phyloP scores from a whole-genome alignment of 2,329 filamentous ascomycete genomes.

The Pezicula radicicola region DNA sequence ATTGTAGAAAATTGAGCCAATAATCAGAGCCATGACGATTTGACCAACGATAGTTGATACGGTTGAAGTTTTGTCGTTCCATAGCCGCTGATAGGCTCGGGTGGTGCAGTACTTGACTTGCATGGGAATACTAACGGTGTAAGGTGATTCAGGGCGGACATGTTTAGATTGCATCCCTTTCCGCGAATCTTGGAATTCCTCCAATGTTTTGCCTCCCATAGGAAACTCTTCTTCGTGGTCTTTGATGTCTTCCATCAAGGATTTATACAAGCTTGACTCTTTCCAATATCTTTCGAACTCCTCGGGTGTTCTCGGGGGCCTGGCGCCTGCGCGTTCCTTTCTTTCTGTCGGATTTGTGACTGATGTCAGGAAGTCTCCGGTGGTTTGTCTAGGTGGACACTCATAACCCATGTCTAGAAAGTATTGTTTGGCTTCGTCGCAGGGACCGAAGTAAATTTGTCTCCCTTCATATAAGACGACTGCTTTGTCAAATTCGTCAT shows the following conservation, averaged over 20 bases:
- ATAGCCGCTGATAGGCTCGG: conserved; percentile 76
- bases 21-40: conserved; percentile 56
- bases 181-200: conserved; percentile 35
- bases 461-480: conserved; percentile 65
- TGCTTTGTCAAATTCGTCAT: conserved; percentile 69
- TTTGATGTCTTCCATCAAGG: conserved; percentile 42
- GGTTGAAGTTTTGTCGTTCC: conserved; percentile 70
- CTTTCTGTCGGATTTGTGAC: conserved; percentile 64
- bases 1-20: conserved; percentile 64
- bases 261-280: conserved; percentile 40
- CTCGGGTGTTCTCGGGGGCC: conserved; percentile 51
- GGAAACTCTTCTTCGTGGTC: conserved; percentile 46
- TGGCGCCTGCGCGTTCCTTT: conserved; percentile 50
- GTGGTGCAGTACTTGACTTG: conserved; percentile 78
- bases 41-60: conserved; percentile 40
- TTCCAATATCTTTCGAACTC: conserved; percentile 53
- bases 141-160: conserved; percentile 71
- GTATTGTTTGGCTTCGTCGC: conserved; percentile 62
- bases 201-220: conserved; percentile 28
- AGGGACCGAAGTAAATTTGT: conserved; percentile 71
- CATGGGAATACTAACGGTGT: conserved; percentile 73
- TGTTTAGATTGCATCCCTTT: conserved; percentile 40
- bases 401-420: conserved; percentile 70
- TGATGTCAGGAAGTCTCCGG: conserved; percentile 71
- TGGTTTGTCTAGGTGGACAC: conserved; percentile 54